These are phyloP conservation scores for Daldinia decipiens DNA, from an alignment of 495 filamentous ascomycete species.

Conservation along the genomic window DNA sequence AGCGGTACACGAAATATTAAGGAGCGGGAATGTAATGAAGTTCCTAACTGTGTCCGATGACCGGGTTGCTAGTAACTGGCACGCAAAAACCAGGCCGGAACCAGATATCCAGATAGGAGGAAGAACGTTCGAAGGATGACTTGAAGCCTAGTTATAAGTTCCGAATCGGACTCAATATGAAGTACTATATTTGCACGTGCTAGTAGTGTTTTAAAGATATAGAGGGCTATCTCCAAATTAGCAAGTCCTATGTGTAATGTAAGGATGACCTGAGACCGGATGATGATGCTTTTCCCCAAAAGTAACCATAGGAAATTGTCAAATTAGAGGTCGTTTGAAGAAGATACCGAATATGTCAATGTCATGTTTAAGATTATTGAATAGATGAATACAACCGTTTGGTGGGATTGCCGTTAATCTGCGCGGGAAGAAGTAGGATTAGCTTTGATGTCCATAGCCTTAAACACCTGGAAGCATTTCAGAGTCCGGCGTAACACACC, in stretches of 20 bases:
- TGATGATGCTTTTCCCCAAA: too few relatives aligned
- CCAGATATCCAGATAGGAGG: not conserved
- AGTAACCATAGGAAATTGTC: not conserved
- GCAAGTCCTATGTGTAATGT: not conserved
- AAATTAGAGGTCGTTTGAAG: not conserved
- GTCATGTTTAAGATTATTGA: not conserved
- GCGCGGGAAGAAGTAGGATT: not conserved
- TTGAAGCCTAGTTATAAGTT: not conserved
- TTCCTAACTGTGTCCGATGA: not conserved
- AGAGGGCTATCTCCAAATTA: too few relatives aligned
- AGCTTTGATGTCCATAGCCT: not conserved
- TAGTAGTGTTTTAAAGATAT: not conserved
- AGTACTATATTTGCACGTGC: not conserved
- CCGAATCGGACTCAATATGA: not conserved
- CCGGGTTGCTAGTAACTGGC: not conserved
- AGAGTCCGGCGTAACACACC: not conserved
- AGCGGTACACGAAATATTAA: not conserved
- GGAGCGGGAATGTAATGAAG: not conserved
- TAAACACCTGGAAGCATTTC: too few relatives aligned
- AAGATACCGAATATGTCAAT: not conserved
- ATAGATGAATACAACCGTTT: not conserved
- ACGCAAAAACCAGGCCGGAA: not conserved
- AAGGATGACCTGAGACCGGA: not conserved
- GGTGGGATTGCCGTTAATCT: not conserved
- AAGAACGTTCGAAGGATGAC: not conserved